A percentile compares a stretch with the other conserved stretches of the same genome.
phyloP scores from a whole-genome alignment of 176 grass and related monocot species.

The Neostapfia colusana region DNA sequence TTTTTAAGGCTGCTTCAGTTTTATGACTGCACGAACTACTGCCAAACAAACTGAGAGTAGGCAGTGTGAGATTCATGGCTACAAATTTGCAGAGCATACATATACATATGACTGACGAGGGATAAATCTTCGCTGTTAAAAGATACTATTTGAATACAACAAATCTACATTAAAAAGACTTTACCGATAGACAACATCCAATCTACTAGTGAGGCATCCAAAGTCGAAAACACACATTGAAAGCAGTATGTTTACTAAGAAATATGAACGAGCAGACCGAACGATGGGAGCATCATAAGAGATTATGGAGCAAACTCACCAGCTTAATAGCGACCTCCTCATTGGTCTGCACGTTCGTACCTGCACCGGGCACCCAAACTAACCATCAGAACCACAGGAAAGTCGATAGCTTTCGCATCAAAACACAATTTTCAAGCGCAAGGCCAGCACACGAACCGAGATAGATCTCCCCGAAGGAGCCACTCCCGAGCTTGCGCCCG shows the following conservation, averaged over 20 bases:
- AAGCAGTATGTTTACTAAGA: not conserved
- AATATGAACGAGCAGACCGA: not conserved
- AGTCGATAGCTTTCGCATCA: conserved; percentile 27
- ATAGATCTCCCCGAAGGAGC: conserved; percentile 68
- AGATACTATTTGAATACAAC: not conserved
- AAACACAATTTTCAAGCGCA: not conserved
- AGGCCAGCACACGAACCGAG: conserved; percentile 42
- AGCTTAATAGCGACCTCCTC: conserved; percentile 91
- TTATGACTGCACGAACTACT: not conserved
- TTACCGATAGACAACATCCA: not conserved
- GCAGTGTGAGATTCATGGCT: conserved; percentile 1
- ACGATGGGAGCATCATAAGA: not conserved
- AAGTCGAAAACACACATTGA: not conserved
- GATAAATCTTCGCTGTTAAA: not conserved
- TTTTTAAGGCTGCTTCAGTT: not conserved
- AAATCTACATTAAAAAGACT: not conserved
- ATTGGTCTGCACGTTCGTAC: conserved; percentile 76
- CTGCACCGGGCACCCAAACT: conserved; percentile 38
- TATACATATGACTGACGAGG: not conserved
- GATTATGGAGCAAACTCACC: conserved; percentile 47
- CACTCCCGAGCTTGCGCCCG: conserved; percentile 67
- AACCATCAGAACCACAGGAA: conserved; percentile 6
- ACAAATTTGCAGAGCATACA: not conserved
- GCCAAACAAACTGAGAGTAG: not conserved
- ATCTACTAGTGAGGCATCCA: not conserved